Evolutionary conservation across 2,329 filamentous ascomycete species (phyloP).

Genomic region (Arthrobotrys megalospora): DNA sequence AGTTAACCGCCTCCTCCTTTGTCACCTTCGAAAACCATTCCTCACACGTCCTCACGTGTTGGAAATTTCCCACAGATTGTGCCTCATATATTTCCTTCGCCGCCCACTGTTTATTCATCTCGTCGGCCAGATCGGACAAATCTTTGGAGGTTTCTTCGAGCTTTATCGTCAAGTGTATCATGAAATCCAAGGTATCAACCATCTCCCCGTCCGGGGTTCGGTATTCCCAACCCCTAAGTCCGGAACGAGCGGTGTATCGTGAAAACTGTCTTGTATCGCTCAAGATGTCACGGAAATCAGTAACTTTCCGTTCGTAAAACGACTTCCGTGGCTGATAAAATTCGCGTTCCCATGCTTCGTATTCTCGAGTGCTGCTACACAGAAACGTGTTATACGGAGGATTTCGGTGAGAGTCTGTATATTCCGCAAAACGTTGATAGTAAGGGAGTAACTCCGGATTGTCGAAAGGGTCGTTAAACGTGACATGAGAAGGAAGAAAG

Average conservation of each 20-base stretch:
- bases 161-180: conserved; percentile 8
- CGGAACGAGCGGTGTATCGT: conserved; percentile 20
- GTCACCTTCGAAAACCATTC: conserved; percentile 13
- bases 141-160: conserved; percentile 17
- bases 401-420: conserved; percentile 26
- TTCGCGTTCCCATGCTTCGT: conserved; percentile 27
- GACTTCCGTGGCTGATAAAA: conserved; percentile 1
- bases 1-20: not conserved
- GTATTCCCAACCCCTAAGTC: conserved; percentile 21
- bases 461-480: conserved; percentile 5
- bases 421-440: conserved; percentile 8
- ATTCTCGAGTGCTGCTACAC: conserved; percentile 6
- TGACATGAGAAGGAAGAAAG: not conserved
- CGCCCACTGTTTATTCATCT: conserved; percentile 35
- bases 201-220: conserved; percentile 25
- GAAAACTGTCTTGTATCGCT: conserved; percentile 16
- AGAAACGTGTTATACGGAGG: conserved; percentile 28
- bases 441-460: conserved; percentile 26
- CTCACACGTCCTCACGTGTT: conserved; percentile 16
- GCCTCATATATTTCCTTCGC: conserved; percentile 24
- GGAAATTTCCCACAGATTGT: not conserved
- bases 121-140: conserved; percentile 12
- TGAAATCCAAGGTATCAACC: conserved; percentile 14
- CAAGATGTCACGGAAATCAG: conserved; percentile 1
- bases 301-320: conserved; percentile 10